Conservation (phyloP, 192 early-diverging fungal species). For the Gorgonomyces haynaldii region DNA sequence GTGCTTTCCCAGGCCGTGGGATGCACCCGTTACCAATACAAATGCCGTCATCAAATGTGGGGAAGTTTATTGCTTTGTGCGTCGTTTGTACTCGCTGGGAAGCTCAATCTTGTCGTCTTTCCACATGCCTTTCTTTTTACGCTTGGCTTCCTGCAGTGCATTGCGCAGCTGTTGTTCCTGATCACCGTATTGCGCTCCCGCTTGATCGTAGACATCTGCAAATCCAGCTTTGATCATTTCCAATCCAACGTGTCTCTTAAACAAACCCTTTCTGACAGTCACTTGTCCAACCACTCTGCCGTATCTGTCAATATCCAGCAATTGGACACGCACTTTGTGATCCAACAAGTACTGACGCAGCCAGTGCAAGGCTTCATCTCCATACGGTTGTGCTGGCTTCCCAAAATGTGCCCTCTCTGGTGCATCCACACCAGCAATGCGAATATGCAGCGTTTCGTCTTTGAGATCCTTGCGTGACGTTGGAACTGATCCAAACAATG, state of each 20-base stretch:
- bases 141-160: constrained; percentile 41
- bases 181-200: constrained; percentile 46
- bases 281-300: constrained; percentile 37
- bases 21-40: constrained; percentile 5
- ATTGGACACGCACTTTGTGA: constrained; percentile 32
- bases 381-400: constrained; percentile 49
- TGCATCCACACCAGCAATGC: constrained; percentile 58
- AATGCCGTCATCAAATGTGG: not conserved
- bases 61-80: too few relatives aligned
- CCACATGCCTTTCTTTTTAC: constrained; percentile 7
- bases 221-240: constrained; percentile 47
- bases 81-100: too few relatives aligned
- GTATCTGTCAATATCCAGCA: constrained; percentile 46
- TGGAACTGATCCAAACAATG: too few relatives aligned
- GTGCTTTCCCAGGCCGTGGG: constrained; percentile 3
- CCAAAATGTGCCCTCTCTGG: constrained; percentile 61
- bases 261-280: not conserved
- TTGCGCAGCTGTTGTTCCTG: constrained; percentile 28
- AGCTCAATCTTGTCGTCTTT: too few relatives aligned
- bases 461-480: too few relatives aligned
- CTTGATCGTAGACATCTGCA: constrained; percentile 44
- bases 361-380: constrained; percentile 40
- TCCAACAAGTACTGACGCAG: constrained; percentile 28
- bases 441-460: constrained; percentile 49
- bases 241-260: constrained; percentile 42